phyloP scores from a whole-genome alignment of 306 rosid species.

The Biancaea sappan region DNA sequence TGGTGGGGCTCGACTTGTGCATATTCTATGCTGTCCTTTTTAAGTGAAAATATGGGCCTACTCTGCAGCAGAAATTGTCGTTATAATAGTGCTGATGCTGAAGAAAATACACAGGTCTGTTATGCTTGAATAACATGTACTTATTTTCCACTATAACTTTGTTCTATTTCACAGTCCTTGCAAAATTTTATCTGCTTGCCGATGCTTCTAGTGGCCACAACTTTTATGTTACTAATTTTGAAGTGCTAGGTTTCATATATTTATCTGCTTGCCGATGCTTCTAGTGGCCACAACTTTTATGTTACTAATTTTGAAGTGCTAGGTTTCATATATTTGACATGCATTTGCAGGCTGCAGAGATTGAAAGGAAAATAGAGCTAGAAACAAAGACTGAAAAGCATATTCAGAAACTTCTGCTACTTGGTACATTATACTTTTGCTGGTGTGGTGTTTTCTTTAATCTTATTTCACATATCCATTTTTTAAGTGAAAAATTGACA shows the following conservation, averaged over 20 bases:
- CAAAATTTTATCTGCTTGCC: not conserved
- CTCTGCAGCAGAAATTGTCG: conserved; percentile 85
- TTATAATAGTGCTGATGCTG: conserved; percentile 63
- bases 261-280: not conserved
- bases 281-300: not conserved
- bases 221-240: conserved; percentile 8
- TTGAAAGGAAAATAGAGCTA: conserved; percentile 87
- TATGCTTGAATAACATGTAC: not conserved
- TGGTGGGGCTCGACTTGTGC: conserved; percentile 54
- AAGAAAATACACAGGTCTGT: conserved; percentile 82
- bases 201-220: not conserved
- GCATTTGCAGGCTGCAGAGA: conserved; percentile 80
- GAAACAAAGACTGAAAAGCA: conserved; percentile 93
- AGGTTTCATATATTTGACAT: conserved; percentile 26
- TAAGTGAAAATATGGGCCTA: conserved; percentile 78
- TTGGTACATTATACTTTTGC: conserved; percentile 53
- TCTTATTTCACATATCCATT: conserved; percentile 5
- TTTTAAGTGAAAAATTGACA: conserved; percentile 9
- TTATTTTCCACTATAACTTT: not conserved
- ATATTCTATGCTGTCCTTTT: conserved; percentile 77
- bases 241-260: too few species aligned
- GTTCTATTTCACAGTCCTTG: not conserved
- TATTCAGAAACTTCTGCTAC: conserved; percentile 88
- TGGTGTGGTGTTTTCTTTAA: conserved; percentile 19
- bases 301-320: conserved; percentile 20